A percentile compares a stretch with the other conserved stretches of the same genome.
phyloP scores from a whole-genome alignment of 1,139 yeast genomes.

The Zygoascus sp. region DNA sequence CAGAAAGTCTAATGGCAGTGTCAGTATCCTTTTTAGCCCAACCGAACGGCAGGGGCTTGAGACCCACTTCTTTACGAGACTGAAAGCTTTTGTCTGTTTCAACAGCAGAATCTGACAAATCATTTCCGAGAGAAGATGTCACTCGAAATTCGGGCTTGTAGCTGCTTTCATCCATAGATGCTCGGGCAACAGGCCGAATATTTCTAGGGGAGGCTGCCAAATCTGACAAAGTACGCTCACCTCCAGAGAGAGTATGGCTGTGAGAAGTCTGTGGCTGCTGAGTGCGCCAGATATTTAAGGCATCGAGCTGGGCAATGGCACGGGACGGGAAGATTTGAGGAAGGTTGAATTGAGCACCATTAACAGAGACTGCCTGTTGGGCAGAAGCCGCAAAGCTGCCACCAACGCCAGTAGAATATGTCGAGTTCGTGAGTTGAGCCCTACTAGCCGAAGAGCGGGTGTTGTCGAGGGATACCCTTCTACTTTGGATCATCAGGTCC shows the following conservation, averaged over 20 bases:
- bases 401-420: conserved; percentile 3
- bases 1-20: conserved; percentile 13
- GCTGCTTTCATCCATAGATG: conserved; percentile 4
- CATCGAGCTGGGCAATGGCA: conserved; percentile 25
- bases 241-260: background rate
- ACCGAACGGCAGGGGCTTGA: conserved; percentile 25
- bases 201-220: background rate
- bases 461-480: conserved; percentile 4
- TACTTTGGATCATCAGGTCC: conserved; percentile 4
- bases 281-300: conserved; percentile 18
- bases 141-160: conserved; percentile 4
- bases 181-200: background rate
- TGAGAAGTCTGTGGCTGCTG: background rate
- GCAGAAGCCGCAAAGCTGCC: conserved; percentile 9
- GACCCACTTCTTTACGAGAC: conserved; percentile 21
- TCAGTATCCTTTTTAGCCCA: conserved; percentile 24
- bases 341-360: conserved; percentile 18
- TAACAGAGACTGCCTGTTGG: conserved; percentile 8
- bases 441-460: background rate
- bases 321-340: conserved; percentile 29
- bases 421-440: conserved; percentile 6
- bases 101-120: conserved; percentile 1
- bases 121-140: background rate
- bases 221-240: conserved; percentile 3
- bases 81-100: conserved; percentile 3